Evolutionary conservation across 495 filamentous ascomycete species (phyloP), one percentile per base, ranked within the genome.

Genomic region (Clavariopsis aquatica): DNA sequence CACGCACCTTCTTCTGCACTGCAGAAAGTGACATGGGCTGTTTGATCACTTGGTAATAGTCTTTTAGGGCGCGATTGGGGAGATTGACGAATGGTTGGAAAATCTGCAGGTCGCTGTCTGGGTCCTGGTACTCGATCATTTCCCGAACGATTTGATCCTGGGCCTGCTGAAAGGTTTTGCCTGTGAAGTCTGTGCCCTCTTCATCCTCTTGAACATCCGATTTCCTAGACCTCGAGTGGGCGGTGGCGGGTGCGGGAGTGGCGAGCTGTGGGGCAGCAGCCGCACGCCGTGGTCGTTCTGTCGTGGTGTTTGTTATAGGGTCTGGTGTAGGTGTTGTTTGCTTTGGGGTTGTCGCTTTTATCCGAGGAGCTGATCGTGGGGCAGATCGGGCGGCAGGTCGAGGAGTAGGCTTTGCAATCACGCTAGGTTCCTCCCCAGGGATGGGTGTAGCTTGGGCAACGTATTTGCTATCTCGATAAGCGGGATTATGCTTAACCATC

Each of bases 111-210:
- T 80, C 82, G 36, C 79, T 82, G 13, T 81, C 72, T 52, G 80
- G 78, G 51, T 90, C 87, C 49, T 84, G 82, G 59, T 86, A 80
- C 23, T 82, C 79, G 12, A 91, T 79, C 54, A 91, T 64, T 64
- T 89, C 87, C 28, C 83, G 80, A 0, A 95, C 77, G 29, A 95
- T 86, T 77, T 89, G 88, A 60, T 93, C 89, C 71, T 95, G 90
- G 0, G 90, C 91, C 62, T 90, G 79, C 68, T 92, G 89, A 69
- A 95, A 89, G 22, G 69, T 85, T 52, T 89, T 83, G 45, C 85
- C 85, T 12, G 55, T 56, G 46, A 74, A 74, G 17, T 62, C 84
- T 78, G 73, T 85, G 87, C 12, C 79, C 24, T 77, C 49, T 78
- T 80, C 58, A 77, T 78, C 56, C 79, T 75, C 68, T 72, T 49